Percentiles rank a stretch among this genome's conserved stretches.
phyloP scores from a whole-genome alignment of 129 eudicot species.

The Saposhnikovia divaricata region DNA sequence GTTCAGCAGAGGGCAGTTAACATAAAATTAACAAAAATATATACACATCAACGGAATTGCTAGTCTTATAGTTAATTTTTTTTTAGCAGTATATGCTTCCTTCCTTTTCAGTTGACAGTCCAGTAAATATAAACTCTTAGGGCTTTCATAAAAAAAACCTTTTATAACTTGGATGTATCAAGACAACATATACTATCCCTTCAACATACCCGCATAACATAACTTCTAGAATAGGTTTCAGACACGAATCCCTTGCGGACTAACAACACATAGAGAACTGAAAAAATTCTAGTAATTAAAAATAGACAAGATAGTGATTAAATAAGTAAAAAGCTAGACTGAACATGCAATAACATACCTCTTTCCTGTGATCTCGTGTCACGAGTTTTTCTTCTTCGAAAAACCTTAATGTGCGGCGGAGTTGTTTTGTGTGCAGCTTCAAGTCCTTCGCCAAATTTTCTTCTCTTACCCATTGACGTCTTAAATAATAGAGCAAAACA shows the following conservation, averaged over 20 bases:
- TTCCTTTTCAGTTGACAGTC: neutral
- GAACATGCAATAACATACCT: slow-evolving; percentile 36
- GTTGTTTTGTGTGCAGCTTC: slow-evolving; percentile 85
- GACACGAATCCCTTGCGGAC: neutral
- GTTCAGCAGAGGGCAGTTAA: neutral
- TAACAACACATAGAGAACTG: neutral
- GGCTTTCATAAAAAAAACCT: neutral
- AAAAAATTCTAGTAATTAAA: neutral
- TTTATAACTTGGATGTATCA: neutral
- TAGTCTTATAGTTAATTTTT: neutral
- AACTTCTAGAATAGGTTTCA: neutral
- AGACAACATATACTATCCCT: neutral
- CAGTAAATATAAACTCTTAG: neutral
- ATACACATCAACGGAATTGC: neutral
- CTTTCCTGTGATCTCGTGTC: slow-evolving; percentile 90
- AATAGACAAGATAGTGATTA: neutral
- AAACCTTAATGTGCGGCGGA: slow-evolving; percentile 81
- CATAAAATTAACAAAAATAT: neutral
- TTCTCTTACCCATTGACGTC: slow-evolving; percentile 98
- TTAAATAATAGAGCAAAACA: slow-evolving; percentile 14
- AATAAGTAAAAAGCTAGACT: neutral
- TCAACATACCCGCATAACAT: neutral
- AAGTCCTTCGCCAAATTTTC: slow-evolving; percentile 97
- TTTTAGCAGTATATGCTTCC: neutral
- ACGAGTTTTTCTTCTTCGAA: slow-evolving; percentile 91